phyloP scores from a whole-genome alignment of 2,329 filamentous ascomycete species.

The Phoma sp. region DNA sequence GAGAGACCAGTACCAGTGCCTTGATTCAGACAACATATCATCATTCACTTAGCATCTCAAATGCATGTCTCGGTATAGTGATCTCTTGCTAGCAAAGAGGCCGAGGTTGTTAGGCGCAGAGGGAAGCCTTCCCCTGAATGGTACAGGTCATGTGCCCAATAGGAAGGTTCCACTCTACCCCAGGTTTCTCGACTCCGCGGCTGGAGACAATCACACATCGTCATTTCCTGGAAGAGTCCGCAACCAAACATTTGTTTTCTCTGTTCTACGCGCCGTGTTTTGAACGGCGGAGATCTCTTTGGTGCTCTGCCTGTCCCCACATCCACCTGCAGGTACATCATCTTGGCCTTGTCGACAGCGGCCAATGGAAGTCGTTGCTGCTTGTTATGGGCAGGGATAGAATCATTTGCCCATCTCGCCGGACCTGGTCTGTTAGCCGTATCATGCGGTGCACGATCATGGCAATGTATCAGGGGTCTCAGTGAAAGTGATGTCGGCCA shows the following conservation, averaged over 20 bases:
- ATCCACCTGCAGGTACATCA: constrained; percentile 14
- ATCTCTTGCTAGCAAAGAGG: background rate
- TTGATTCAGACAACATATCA: constrained; percentile 11
- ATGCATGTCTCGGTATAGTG: constrained; percentile 3
- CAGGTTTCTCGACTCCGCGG: constrained; percentile 1
- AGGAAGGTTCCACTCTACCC: constrained; percentile 12
- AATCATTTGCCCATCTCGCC: constrained; percentile 5
- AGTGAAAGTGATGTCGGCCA: constrained; percentile 6
- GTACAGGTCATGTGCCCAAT: background rate
- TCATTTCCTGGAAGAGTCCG: constrained; percentile 2
- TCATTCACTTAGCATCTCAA: constrained; percentile 2
- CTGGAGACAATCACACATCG: background rate
- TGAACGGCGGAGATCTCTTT: background rate
- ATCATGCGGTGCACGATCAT: constrained; percentile 14
- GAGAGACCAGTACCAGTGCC: constrained; percentile 9
- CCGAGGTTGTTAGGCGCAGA: background rate
- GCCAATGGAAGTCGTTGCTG: constrained; percentile 7
- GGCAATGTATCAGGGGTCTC: constrained; percentile 1
- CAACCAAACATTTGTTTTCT: constrained; percentile 10
- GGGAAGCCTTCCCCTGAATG: background rate
- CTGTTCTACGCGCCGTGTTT: constrained; percentile 8
- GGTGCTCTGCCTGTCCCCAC: constrained; percentile 3
- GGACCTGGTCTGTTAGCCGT: background rate
- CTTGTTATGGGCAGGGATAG: constrained; percentile 1
- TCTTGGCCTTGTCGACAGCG: background rate